Percentiles rank a stretch among this genome's conserved stretches.
Conservation (phyloP, 2,329 filamentous ascomycete species). For the Thielaviopsis punctulata region DNA sequence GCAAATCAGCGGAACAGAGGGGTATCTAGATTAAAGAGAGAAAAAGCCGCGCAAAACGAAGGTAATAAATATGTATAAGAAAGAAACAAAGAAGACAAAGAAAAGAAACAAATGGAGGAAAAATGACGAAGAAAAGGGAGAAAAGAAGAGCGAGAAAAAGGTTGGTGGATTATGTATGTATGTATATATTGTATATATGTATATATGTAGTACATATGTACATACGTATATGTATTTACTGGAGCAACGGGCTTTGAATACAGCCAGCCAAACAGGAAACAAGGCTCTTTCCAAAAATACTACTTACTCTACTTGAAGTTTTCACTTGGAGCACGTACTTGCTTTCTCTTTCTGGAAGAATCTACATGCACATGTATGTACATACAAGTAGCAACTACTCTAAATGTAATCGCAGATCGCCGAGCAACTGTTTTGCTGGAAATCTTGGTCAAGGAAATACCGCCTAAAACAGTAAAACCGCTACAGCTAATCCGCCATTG, state of each 20-base stretch:
- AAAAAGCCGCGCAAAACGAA: not conserved
- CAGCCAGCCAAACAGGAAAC: too few species aligned
- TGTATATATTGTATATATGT: not conserved
- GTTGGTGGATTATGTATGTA: not conserved
- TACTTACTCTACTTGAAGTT: not conserved
- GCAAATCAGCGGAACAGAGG: not conserved
- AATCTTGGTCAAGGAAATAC: not conserved
- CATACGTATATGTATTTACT: not conserved
- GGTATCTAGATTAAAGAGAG: slow-evolving; percentile 1
- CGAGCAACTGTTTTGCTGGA: not conserved
- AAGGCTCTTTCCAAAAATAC: too few species aligned
- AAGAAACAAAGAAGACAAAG: not conserved
- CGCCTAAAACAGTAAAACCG: not conserved
- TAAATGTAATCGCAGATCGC: not conserved
- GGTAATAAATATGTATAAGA: not conserved
- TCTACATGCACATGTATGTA: too few species aligned
- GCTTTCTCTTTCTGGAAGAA: not conserved
- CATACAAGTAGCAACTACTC: too few species aligned
- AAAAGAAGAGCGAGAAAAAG: not conserved
- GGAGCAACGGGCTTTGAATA: too few species aligned
- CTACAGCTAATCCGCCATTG: not conserved
- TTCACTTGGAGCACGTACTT: not conserved
- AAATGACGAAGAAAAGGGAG: not conserved
- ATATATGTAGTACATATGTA: too few species aligned
- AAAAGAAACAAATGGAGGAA: not conserved